Base-by-base conservation (phyloP, 208 protist genomes). In the Crithidia fasciculata region DNA sequence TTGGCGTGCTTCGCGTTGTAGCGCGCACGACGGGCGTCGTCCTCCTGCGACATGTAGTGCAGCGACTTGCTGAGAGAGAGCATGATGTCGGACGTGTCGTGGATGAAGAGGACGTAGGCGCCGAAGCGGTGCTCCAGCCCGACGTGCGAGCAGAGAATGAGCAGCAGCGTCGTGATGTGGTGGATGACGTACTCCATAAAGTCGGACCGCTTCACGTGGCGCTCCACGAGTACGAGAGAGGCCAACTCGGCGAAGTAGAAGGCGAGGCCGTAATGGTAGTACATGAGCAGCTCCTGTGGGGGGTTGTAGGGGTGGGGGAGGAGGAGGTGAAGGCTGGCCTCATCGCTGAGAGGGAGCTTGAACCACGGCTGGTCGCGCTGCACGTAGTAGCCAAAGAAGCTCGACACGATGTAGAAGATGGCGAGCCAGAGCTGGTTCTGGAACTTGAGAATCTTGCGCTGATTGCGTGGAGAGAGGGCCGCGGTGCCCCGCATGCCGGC, bases 21-120 rank as follows among this genome's bases (percentile, higher is more conserved):
- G 7, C 56, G 67, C 62, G 45, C 15, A 47, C 65, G 66, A 5
- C 83, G 82, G 13, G 49, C 63, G 3, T 58, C 52, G 9, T 88
- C 81, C 3, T 78, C 84, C 4, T 78, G 56, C 40, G 82, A 68
- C 44, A 88, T 82, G 76, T 94, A 94, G 61, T 90, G 82, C 5
- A 92, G 56, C 12, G 65, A 49, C 54, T 94, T 94, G 67, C 72
- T 78, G 53, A 89, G 39, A 9, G 64, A 82, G 4, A 94, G 79
- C 78, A 91, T 82, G 71, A 94, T 89, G 66, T 94, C 89, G 43
- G 83, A 88, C 50, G 74, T 72, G 58, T 94, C 87, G 72, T 94
- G 89, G 53, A 94, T 82, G 64, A 92, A 91, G 36, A 94, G 76
- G 4, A 91, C 83, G 57, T 91, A 92, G 40, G 74, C 82, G 28